A percentile compares a stretch with the other conserved stretches of the same genome.
Conservation (phyloP, 1,139 yeast species). For the Hemisphaericaspora xylofermentans region DNA sequence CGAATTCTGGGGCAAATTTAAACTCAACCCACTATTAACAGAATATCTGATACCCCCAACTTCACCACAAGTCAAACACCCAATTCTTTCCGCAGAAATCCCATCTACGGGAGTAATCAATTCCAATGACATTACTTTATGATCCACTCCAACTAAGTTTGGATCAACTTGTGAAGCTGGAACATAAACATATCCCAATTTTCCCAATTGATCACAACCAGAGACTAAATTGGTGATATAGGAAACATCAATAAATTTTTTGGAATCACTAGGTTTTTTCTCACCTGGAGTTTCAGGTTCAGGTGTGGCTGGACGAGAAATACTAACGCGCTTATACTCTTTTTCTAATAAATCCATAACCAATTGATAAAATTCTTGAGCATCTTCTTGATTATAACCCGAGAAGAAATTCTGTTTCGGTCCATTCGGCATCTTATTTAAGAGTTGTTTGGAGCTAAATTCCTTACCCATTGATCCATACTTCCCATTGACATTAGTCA, state of each 20-base stretch:
- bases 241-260: constrained; percentile 24
- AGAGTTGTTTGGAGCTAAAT: constrained; percentile 63
- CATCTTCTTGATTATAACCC: constrained; percentile 91
- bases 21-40: constrained; percentile 75
- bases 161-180: constrained; percentile 78
- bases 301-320: constrained; percentile 19
- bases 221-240: constrained; percentile 22
- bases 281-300: constrained; percentile 20
- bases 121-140: constrained; percentile 51
- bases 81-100: constrained; percentile 79
- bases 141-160: constrained; percentile 40
- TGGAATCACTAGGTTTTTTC: constrained; percentile 9
- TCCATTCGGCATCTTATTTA: constrained; percentile 74
- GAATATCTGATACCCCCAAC: constrained; percentile 88
- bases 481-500: constrained; percentile 54
- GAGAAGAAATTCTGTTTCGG: constrained; percentile 73
- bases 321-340: constrained; percentile 42
- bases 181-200: constrained; percentile 60
- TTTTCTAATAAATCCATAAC: constrained; percentile 71
- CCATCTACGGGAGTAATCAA: constrained; percentile 90
- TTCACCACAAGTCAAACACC: constrained; percentile 87
- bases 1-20: constrained; percentile 52
- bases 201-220: constrained; percentile 55
- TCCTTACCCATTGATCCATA: constrained; percentile 58
- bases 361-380: constrained; percentile 89